phyloP scores from a whole-genome alignment of 2,329 filamentous ascomycete genomes.

The Fusarium fracticaudum region DNA sequence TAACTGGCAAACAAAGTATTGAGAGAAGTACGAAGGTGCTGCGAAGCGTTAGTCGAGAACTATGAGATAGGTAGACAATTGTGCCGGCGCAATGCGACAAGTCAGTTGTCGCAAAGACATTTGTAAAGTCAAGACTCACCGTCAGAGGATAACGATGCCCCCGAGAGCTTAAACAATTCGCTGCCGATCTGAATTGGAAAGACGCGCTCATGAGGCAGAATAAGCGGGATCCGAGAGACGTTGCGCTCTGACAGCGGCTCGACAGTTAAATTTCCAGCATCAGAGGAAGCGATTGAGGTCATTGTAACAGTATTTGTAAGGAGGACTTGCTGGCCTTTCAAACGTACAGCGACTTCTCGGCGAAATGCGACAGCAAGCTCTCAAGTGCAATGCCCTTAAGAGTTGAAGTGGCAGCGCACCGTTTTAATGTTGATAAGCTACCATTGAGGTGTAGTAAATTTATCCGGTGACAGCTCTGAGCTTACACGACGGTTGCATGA shows the following conservation, averaged over 20 bases:
- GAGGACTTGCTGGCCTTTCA: background rate
- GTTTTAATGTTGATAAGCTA: background rate
- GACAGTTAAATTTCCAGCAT: slow-evolving; percentile 36
- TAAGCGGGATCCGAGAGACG: slow-evolving; percentile 61
- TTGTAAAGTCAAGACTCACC: slow-evolving; percentile 56
- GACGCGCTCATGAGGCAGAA: slow-evolving; percentile 75
- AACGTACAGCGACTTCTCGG: background rate
- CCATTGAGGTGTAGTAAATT: slow-evolving; percentile 18
- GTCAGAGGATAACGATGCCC: slow-evolving; percentile 77
- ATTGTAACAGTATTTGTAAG: background rate
- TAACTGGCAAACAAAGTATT: slow-evolving; percentile 89
- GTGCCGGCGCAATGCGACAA: background rate
- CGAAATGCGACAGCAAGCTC: slow-evolving; percentile 9
- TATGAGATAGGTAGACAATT: background rate
- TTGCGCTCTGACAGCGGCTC: slow-evolving; percentile 44
- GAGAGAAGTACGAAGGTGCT: slow-evolving; percentile 97
- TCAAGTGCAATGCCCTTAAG: slow-evolving; percentile 28
- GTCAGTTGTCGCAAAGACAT: slow-evolving; percentile 10
- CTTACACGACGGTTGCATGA: slow-evolving; percentile 26
- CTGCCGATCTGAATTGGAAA: slow-evolving; percentile 80
- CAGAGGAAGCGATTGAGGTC: slow-evolving; percentile 43
- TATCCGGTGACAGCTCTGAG: background rate
- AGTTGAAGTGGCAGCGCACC: slow-evolving; percentile 1
- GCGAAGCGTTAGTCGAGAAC: slow-evolving; percentile 19
- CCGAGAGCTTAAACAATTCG: slow-evolving; percentile 77